Evolutionary conservation across 1,284 basidiomycete genomes (phyloP).

Genomic region (Cerioporus squamosus): DNA sequence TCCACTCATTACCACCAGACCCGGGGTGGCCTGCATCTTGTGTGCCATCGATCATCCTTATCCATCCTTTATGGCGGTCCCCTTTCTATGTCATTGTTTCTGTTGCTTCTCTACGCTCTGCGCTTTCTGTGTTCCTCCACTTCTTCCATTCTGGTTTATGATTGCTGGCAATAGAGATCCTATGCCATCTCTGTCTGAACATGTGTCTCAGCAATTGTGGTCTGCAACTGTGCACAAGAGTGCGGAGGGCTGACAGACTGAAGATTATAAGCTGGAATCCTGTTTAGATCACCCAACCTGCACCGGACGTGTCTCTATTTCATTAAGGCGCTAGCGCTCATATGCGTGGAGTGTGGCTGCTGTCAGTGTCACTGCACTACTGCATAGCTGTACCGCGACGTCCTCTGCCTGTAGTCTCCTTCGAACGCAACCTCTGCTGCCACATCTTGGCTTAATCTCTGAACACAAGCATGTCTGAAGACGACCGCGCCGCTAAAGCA

Average conservation of each 20-base stretch:
- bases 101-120: slow-evolving; percentile 25
- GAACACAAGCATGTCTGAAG: slow-evolving; percentile 53
- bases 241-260: too few species aligned
- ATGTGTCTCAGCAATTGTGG: neutral
- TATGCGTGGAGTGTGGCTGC: too few species aligned
- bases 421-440: too few species aligned
- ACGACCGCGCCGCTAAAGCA: slow-evolving; percentile 78
- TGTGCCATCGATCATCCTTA: slow-evolving; percentile 36
- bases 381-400: too few species aligned
- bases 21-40: slow-evolving; percentile 36
- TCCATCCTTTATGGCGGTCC: slow-evolving; percentile 17
- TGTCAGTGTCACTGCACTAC: neutral
- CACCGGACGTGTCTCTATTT: neutral
- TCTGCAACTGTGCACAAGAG: too few species aligned
- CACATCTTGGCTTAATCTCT: neutral
- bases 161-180: slow-evolving; percentile 23
- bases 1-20: slow-evolving; percentile 32
- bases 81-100: slow-evolving; percentile 20
- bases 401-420: slow-evolving; percentile 6
- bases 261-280: too few species aligned
- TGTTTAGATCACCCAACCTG: too few species aligned
- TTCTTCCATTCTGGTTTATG: slow-evolving; percentile 17
- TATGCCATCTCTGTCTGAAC: slow-evolving; percentile 5
- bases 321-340: slow-evolving; percentile 7
- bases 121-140: slow-evolving; percentile 17